These are phyloP conservation scores for Exophiala mesophila DNA, from an alignment of 2,329 filamentous ascomycete genomes.

Conservation along the genomic window DNA sequence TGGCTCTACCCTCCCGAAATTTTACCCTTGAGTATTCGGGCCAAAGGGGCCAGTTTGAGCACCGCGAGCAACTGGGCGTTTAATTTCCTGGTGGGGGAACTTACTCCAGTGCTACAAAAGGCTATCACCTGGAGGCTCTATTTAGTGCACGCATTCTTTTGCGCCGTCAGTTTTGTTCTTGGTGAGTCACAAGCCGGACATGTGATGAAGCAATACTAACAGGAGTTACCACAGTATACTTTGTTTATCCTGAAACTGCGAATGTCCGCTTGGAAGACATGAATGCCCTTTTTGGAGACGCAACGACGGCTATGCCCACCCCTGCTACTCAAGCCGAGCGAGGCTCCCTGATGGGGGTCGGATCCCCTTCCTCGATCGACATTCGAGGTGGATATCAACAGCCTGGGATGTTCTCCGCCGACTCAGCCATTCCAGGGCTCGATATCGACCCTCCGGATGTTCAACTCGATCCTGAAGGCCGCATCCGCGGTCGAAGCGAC, in stretches of 20 bases:
- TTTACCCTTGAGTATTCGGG: constrained; percentile 89
- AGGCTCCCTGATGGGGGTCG: constrained; percentile 71
- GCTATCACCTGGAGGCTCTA: constrained; percentile 92
- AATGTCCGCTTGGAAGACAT: constrained; percentile 95
- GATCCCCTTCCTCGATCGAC: constrained; percentile 77
- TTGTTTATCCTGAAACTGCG: constrained; percentile 94
- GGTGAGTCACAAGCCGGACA: constrained; percentile 56
- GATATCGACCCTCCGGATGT: constrained; percentile 74
- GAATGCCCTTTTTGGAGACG: constrained; percentile 90
- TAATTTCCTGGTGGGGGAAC: constrained; percentile 93
- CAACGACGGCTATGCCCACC: constrained; percentile 75
- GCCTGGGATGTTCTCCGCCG: constrained; percentile 47
- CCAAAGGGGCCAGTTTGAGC: constrained; percentile 92
- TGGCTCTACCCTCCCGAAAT: constrained; percentile 99
- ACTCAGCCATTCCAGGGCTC: constrained; percentile 70
- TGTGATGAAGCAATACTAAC: constrained; percentile 6
- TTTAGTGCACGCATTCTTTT: constrained; percentile 94
- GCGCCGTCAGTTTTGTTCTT: constrained; percentile 88
- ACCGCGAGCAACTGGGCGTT: constrained; percentile 98
- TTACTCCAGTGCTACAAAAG: constrained; percentile 90
- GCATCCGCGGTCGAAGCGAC: constrained; percentile 37
- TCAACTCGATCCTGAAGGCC: constrained; percentile 45
- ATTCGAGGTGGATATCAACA: constrained; percentile 27
- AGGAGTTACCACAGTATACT: constrained; percentile 65
- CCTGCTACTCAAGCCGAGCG: constrained; percentile 72